Evolutionary conservation across 129 eudicot genomes (phyloP), one percentile per base, ranked within the genome.

Genomic region (Centrapalus pauciflorus): DNA sequence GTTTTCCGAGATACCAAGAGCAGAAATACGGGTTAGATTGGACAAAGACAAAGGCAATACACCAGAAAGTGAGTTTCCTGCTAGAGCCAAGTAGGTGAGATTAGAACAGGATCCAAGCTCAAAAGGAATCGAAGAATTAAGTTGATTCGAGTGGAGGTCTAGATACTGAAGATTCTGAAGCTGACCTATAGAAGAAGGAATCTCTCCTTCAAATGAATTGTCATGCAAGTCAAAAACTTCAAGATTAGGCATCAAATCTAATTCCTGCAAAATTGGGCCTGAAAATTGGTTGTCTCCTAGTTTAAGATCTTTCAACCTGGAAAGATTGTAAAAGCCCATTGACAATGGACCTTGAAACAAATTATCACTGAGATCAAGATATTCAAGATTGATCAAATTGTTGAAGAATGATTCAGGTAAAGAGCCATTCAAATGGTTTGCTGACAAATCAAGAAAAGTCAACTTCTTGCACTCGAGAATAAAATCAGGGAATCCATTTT

Each of bases 371-470:
- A 92, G 76, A 56, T 83, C 82, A 37, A 91, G 86, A 70, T 82
- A 83, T 63, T 83, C 82, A 29, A 91, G 86, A 1, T 81, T 85
- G 50, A 23, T 27, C 24, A 92, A 67, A 79, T 80, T 79, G 38
- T 52, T 73, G 73, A 85, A 88, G 7, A 84, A 24, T 16, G 84
- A 67, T 64, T 83, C 91, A 33, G 98, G 98, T 69, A 85, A 61
- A 10, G 69, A 70, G 45, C 95, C 98, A 46, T 73, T 76, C 2
- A 93, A 63, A 0, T 30, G 14, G 72, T 93, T 88, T n/a, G 12
- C 0, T 26, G 98, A 88, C 89, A 93, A 78, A 67, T 93, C 98
- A 46, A 88, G 89, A 50, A 14, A 86, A 35, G 84, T 83, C 75
- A 92, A 74, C 37, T 77, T 85, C 60, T 28, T 66, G 71, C 84